Evolutionary conservation across 371 early-diverging fungal genomes (phyloP), one percentile per base, ranked within the genome.

Genomic region (Saksenaea vasiformis): DNA sequence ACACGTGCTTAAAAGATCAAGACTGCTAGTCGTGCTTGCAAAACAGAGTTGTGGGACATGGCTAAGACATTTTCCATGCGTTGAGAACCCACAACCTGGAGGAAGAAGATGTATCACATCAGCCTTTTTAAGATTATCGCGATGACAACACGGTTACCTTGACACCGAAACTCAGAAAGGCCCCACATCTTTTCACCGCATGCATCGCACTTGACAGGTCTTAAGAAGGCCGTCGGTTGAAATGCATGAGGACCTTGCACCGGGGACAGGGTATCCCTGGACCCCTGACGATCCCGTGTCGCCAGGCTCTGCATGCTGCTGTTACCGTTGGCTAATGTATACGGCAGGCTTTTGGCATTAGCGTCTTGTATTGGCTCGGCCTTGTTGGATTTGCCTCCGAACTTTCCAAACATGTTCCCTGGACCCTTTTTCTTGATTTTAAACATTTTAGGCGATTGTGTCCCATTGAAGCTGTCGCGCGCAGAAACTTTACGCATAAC

Each of bases 121-220:
- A 31, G 31, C 2, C 31, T 54, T 27, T 24, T n/a, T n/a, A n/a
- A n/a, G n/a, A n/a, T n/a, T n/a, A n/a, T n/a, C n/a, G n/a, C n/a
- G n/a, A n/a, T n/a, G n/a, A n/a, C n/a, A n/a, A 10, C 4, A 31
- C 2, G 31, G 31, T 72, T 83, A 83, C 83, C 74, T 35, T 86
- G 85, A 74, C 97, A 97, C 13, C 87, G 75, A 56, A 90, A 67
- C 61, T 93, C 93, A 41, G 86, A 85, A 2, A 89, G 72, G 10
- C 93, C 92, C 92, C 95, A 92, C 54, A 96, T 83, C 60, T 92
- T 91, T 41, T 96, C 96, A 24, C 82, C 78, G 62, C 97, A 96
- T 36, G 78, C 79, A 58, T 93, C 94, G 65, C 97, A 95, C 24
- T 90, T 90, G 27, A 85, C 73, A 4, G 93, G 90, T 28, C 87